Base-by-base conservation (phyloP, 768 basidiomycete genomes). In the Fistulinella prunicolor region DNA sequence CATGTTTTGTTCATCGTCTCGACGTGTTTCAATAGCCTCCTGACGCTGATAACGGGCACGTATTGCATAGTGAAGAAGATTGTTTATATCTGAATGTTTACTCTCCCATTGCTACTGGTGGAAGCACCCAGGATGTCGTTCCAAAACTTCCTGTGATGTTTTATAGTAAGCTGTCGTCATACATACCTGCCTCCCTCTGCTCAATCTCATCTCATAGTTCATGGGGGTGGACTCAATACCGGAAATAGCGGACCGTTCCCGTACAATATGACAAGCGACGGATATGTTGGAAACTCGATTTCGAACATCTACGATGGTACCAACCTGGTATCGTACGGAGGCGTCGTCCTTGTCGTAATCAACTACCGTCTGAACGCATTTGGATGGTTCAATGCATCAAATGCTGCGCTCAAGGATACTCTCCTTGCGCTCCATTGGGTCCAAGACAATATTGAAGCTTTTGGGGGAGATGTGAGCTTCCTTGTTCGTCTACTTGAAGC, bases 361-460 rank as follows among this genome's bases (percentile, higher is more conserved):
- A 59, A 62, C 29, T 62, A 56, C 30, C 50, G 57, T 19, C 54
- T 61, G 17, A 59, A 22, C 37, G 51, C 46, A 0, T 40, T 61
- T 19, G 60, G 58, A 19, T 63, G 52, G 61, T 63, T 63, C 42
- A 57, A 60, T 8, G 60, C 49, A 10, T 56, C 57, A 9, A 63
- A 63, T 28, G 50, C 50, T 9, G 56, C 53, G 21, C 49, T 72
- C 24, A 63, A 65, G 37, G 71, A 72, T 44, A 48, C 64, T 32
- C 42, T 63, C 5, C 47, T 61, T 16, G 70, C 71, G 9, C 44
- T 73, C 8, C 47, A 69, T 19, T 75, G 70, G 72, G 57, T 74
- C 0, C 65, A 66, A 39, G 34, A 59, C 1, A 60, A 73, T 36
- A 70, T 74, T 14, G 53, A 16, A 24, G 49, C 57, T 13, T 75